Evolutionary conservation across 164 flowering plant species (phyloP).

Genomic region (Magnolia changhungtana): DNA sequence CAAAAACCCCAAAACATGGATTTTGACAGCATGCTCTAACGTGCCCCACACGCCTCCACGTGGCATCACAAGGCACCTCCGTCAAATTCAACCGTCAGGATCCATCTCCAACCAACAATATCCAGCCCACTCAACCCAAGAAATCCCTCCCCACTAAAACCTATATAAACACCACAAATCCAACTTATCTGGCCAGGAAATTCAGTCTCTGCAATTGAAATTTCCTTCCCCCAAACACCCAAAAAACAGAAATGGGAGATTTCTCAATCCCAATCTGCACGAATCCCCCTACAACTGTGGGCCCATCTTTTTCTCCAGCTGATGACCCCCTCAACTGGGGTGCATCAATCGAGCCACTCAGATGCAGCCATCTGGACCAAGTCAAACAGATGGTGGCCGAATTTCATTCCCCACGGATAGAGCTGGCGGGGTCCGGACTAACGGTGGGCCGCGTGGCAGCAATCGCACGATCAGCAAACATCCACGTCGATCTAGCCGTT

Average conservation of each 20-base stretch:
- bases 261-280: background rate
- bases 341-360: conserved; percentile 42
- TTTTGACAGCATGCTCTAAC: background rate
- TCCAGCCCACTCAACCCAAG: background rate
- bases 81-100: background rate
- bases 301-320: background rate
- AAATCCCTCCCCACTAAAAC: background rate
- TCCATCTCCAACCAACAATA: background rate
- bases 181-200: background rate
- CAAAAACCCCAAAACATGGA: background rate
- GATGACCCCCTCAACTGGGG: conserved; percentile 46
- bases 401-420: conserved; percentile 41
- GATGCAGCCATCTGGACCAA: conserved; percentile 60
- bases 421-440: conserved; percentile 47
- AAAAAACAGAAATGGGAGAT: too few species aligned
- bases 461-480: conserved; percentile 22
- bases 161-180: background rate
- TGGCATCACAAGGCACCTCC: background rate
- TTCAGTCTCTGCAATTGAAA: background rate
- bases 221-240: background rate
- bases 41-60: background rate
- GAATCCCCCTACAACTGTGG: background rate
- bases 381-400: conserved; percentile 64
- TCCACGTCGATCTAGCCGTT: conserved; percentile 5
- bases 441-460: conserved; percentile 64